A percentile compares a stretch with the other conserved stretches of the same genome.
Conservation (phyloP, 768 basidiomycete genomes). For the Mycena galericulata region DNA sequence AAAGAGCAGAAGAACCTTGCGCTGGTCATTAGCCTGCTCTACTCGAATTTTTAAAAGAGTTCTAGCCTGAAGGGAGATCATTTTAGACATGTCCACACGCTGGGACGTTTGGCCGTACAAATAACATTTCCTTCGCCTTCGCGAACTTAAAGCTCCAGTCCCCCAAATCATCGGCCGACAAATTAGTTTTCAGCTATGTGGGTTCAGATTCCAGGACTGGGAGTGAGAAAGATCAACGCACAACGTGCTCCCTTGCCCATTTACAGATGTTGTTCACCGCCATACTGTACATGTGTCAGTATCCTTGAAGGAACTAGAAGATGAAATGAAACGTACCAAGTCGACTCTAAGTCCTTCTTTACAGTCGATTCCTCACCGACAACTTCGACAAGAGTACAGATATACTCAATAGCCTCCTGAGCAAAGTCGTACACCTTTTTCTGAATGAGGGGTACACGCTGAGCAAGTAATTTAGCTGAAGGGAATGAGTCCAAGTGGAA, state of each 20-base stretch:
- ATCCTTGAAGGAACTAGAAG: conserved; percentile 17
- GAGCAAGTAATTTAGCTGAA: conserved; percentile 9
- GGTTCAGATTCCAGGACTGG: conserved; percentile 15
- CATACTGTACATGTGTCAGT: conserved; percentile 16
- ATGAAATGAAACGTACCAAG: conserved; percentile 21
- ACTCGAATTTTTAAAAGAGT: conserved; percentile 16
- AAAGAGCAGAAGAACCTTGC: conserved; percentile 6
- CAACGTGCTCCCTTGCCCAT: conserved; percentile 18
- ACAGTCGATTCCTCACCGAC: neutral
- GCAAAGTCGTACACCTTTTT: conserved; percentile 16
- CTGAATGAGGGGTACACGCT: neutral
- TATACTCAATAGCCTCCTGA: conserved; percentile 18
- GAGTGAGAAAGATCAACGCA: conserved; percentile 11
- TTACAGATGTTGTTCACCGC: conserved; percentile 16
- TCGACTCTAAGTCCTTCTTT: conserved; percentile 1
- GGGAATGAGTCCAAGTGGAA: conserved; percentile 9
- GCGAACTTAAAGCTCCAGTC: conserved; percentile 13
- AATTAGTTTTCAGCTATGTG: neutral
- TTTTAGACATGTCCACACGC: neutral
- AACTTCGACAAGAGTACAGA: conserved; percentile 16
- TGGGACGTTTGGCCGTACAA: conserved; percentile 12
- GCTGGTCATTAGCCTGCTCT: conserved; percentile 1
- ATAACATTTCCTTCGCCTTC: conserved; percentile 1
- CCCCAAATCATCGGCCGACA: conserved; percentile 4
- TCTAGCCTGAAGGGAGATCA: conserved; percentile 4